A percentile compares a stretch with the other conserved stretches of the same genome.
phyloP scores from a whole-genome alignment of 2,329 filamentous ascomycete species.

The Akanthomyces lecanii region DNA sequence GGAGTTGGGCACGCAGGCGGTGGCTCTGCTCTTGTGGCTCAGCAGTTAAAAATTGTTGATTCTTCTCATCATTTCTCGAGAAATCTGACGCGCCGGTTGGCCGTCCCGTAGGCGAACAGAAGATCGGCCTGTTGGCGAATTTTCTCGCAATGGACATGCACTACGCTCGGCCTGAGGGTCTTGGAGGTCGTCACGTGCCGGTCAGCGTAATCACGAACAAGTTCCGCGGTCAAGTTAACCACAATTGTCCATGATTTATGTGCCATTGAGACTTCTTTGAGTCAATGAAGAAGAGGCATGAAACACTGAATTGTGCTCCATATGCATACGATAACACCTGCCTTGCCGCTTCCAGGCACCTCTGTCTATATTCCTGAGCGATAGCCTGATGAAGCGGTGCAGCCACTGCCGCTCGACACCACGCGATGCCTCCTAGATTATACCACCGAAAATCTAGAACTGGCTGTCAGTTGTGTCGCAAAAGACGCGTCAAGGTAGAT shows the following conservation, averaged over 20 bases:
- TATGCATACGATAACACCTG: not conserved
- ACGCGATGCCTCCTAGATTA: conserved; percentile 23
- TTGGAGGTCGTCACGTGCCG: not conserved
- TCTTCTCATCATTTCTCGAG: too few relatives aligned
- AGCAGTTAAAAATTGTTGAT: not conserved
- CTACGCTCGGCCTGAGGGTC: not conserved
- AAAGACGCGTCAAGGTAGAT: conserved; percentile 26
- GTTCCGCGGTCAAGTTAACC: not conserved
- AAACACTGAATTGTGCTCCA: not conserved
- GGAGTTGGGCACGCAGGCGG: not conserved
- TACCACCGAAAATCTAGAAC: conserved; percentile 30
- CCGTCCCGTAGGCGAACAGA: not conserved
- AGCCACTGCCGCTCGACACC: not conserved
- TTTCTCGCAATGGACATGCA: not conserved
- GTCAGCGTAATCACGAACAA: not conserved
- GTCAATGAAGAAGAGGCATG: not conserved
- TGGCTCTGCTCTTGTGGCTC: not conserved
- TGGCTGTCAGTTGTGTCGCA: conserved; percentile 26
- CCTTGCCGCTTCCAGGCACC: not conserved
- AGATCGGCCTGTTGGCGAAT: not conserved
- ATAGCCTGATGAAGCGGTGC: not conserved
- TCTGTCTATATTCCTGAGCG: not conserved
- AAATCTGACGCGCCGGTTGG: not conserved
- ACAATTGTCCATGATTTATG: not conserved
- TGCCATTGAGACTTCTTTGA: not conserved